These are phyloP conservation scores for Blumeria graminis DNA, from an alignment of 2,329 filamentous ascomycete genomes.

Conservation along the genomic window DNA sequence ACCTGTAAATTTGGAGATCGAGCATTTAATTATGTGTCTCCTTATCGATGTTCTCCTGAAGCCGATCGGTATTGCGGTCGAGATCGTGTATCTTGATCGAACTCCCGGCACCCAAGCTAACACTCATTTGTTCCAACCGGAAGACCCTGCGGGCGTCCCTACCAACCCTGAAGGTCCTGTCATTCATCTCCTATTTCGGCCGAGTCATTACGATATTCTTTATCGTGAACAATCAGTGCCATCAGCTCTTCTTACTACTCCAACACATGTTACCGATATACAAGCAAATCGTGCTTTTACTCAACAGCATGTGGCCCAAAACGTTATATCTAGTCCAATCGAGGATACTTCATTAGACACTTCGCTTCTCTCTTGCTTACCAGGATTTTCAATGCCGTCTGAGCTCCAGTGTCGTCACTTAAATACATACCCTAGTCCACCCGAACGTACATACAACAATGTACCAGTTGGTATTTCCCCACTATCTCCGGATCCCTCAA, in stretches of 20 bases:
- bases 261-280: slow-evolving; percentile 16
- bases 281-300: slow-evolving; percentile 31
- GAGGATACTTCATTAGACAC: slow-evolving; percentile 16
- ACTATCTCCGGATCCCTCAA: slow-evolving; percentile 11
- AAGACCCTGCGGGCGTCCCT: slow-evolving; percentile 17
- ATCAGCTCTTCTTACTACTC: slow-evolving; percentile 4
- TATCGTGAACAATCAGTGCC: slow-evolving; percentile 31
- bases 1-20: slow-evolving; percentile 59
- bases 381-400: slow-evolving; percentile 10
- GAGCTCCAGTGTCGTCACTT: slow-evolving; percentile 8
- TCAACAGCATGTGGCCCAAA: slow-evolving; percentile 21
- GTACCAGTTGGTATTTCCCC: slow-evolving; percentile 4
- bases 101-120: slow-evolving; percentile 58
- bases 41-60: slow-evolving; percentile 59
- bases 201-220: slow-evolving; percentile 79
- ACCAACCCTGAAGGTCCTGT: slow-evolving; percentile 21
- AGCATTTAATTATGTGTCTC: slow-evolving; percentile 62
- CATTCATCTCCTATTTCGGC: slow-evolving; percentile 39
- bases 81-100: slow-evolving; percentile 78
- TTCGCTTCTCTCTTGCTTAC: slow-evolving; percentile 11
- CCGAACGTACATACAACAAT: slow-evolving; percentile 10
- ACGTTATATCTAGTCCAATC: slow-evolving; percentile 11
- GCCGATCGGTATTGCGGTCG: slow-evolving; percentile 53
- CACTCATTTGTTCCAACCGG: slow-evolving; percentile 19
- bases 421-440: slow-evolving; percentile 7